Evolutionary conservation across 805 yeast species (phyloP).

Genomic region (Teunomyces cretensis): DNA sequence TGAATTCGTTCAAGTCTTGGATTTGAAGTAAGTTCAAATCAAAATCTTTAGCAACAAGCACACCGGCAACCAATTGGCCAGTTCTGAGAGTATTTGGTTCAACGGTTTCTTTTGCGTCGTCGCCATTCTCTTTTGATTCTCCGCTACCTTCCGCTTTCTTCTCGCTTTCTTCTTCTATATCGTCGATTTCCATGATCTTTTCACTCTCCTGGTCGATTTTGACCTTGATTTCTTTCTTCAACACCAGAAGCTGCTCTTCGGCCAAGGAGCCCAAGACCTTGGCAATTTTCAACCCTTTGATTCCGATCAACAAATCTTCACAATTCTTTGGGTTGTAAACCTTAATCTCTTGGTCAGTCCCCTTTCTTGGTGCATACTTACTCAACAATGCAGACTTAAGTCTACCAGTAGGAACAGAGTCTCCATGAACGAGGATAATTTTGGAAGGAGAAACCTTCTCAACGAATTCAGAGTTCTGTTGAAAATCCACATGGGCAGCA

Average conservation of each 20-base stretch:
- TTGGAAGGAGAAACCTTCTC: slow-evolving; percentile 82
- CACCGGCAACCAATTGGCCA: slow-evolving; percentile 63
- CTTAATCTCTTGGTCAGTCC: slow-evolving; percentile 85
- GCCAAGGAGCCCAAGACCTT: slow-evolving; percentile 61
- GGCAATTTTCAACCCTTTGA: slow-evolving; percentile 82
- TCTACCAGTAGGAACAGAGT: slow-evolving; percentile 97
- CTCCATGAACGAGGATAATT: slow-evolving; percentile 95
- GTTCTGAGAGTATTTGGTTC: slow-evolving; percentile 8
- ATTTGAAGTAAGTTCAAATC: slow-evolving; percentile 80
- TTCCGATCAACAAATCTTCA: slow-evolving; percentile 70
- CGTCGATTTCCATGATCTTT: slow-evolving; percentile 33
- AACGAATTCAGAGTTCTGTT: slow-evolving; percentile 88
- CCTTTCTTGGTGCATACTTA: slow-evolving; percentile 76
- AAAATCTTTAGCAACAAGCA: slow-evolving; percentile 87
- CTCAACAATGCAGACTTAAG: slow-evolving; percentile 88
- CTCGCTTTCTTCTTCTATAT: slow-evolving; percentile 13
- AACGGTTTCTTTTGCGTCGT: slow-evolving; percentile 3
- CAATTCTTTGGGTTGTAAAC: slow-evolving; percentile 93
- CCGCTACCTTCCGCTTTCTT: slow-evolving; percentile 10
- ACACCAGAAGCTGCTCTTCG: slow-evolving; percentile 34
- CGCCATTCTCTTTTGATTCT: slow-evolving; percentile 4
- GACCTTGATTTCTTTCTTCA: slow-evolving; percentile 55
- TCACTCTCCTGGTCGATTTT: slow-evolving; percentile 45
- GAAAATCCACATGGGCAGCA: slow-evolving; percentile 99
- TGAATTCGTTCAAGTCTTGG: slow-evolving; percentile 84